Base-by-base conservation (phyloP, 2,329 filamentous ascomycete genomes). In the Acephala macrosclerotiorum region DNA sequence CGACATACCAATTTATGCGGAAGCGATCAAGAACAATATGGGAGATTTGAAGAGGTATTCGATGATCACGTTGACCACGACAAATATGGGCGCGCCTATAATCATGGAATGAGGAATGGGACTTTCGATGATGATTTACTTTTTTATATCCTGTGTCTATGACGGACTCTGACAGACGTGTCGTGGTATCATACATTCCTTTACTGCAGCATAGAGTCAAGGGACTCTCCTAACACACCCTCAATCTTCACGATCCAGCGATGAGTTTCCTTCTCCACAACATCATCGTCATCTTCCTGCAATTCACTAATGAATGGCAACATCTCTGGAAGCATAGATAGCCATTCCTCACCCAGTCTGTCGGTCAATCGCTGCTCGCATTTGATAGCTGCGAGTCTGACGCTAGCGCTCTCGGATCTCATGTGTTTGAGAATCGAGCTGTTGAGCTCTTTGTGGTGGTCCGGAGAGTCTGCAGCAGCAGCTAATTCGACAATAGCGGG, bases 221-320 rank as follows among this genome's bases (percentile, higher is more conserved):
- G 80, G 73, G 91, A 94, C 84, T 98, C 95, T 5, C 96, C 96
- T 60, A 98, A 80, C 35, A 96, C 91, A 56, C 87, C 89, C 80
- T 98, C 95, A 76, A 99, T 96, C 79, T 89, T 89, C 76, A 90
- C 87, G 73, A 98, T 96, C 95, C 96, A 97, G 74, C 88, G 85
- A 76, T 94, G 87, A 42, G 94, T 95, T 82, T 97, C 94, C 75
- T 89, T 84, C 82, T 99, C 96, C 26, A 99, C 95, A 33, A 86
- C 85, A 80, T 98, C 96, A 75, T 98, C 94, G 72, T 98, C 96
- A 77, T 99, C 96, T 76, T 99, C 96, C 80, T 97, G 91, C 75
- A 97, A 79, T 81, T 99, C 96, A 75, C 93, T 96, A 73, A 99
- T 97, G 70, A 95, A 93, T 22, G 96, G 95, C 77, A 99, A 81